Conservation (phyloP, 1,284 basidiomycete genomes). For the Marasmius fiardii region DNA sequence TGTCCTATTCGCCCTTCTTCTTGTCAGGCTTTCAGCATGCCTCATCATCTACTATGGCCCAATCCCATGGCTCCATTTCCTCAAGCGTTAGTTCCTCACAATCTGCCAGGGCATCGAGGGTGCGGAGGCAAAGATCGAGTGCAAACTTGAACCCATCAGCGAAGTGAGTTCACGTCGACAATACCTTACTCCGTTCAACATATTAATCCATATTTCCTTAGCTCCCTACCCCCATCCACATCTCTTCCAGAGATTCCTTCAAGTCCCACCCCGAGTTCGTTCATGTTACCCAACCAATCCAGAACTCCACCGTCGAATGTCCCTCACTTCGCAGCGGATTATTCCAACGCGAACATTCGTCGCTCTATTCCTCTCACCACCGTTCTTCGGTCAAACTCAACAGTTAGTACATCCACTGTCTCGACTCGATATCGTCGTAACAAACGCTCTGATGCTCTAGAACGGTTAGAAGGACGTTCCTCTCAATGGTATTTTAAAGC, state of each 20-base stretch:
- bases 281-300: neutral
- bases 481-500: neutral
- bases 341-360: neutral
- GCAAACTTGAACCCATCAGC: neutral
- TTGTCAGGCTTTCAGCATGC: conserved; percentile 51
- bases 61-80: conserved; percentile 35
- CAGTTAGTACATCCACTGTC: conserved; percentile 19
- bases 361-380: conserved; percentile 2
- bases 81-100: conserved; percentile 17
- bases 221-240: neutral
- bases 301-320: neutral
- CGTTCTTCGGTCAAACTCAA: conserved; percentile 6
- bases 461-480: conserved; percentile 43
- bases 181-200: neutral
- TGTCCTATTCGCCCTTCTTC: conserved; percentile 55
- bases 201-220: neutral
- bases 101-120: neutral
- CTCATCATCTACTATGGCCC: conserved; percentile 28
- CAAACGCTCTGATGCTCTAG: conserved; percentile 38
- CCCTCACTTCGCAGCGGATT: neutral
- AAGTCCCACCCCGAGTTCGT: neutral
- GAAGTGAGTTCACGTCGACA: neutral
- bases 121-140: neutral
- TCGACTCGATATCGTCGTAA: conserved; percentile 18
- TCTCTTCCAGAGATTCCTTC: conserved; percentile 1